Evolutionary conservation across 2,329 filamentous ascomycete species (phyloP).

Genomic region (Epichloe hybrida): DNA sequence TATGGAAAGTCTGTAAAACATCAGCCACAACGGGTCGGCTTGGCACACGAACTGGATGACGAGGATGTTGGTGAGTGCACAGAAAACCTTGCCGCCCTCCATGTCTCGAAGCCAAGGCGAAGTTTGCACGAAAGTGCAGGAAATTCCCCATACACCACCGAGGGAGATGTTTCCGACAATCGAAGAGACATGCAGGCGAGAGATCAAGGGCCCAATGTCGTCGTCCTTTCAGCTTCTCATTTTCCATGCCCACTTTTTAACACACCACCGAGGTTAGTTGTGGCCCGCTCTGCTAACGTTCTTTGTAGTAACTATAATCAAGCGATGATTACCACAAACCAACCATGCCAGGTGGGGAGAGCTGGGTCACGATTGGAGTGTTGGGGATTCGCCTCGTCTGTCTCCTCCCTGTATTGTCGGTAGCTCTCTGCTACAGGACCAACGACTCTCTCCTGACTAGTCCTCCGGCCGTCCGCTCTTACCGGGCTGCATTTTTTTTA

Average conservation of each 20-base stretch:
- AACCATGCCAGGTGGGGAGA: slow-evolving; percentile 1
- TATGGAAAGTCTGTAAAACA: slow-evolving; percentile 98
- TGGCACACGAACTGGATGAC: slow-evolving; percentile 82
- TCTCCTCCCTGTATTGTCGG: not conserved
- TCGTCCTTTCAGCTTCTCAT: not conserved
- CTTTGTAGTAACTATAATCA: slow-evolving; percentile 41
- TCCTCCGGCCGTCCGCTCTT: not conserved
- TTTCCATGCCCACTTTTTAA: not conserved
- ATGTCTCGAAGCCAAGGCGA: not conserved
- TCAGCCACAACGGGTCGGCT: slow-evolving; percentile 88
- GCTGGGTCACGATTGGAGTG: slow-evolving; percentile 4
- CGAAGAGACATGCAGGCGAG: not conserved
- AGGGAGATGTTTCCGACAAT: not conserved
- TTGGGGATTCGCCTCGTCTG: not conserved
- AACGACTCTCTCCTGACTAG: not conserved
- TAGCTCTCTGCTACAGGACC: not conserved
- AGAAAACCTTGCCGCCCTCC: not conserved
- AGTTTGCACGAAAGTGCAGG: not conserved
- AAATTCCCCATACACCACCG: not conserved
- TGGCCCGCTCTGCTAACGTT: slow-evolving; percentile 5
- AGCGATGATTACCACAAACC: slow-evolving; percentile 36
- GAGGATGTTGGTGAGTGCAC: slow-evolving; percentile 79
- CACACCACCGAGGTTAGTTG: not conserved
- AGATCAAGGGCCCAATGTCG: not conserved
- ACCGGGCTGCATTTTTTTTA: not conserved